These are phyloP conservation scores for Dendrobium huoshanense DNA, from an alignment of 106 monocot genomes.

Conservation along the genomic window DNA sequence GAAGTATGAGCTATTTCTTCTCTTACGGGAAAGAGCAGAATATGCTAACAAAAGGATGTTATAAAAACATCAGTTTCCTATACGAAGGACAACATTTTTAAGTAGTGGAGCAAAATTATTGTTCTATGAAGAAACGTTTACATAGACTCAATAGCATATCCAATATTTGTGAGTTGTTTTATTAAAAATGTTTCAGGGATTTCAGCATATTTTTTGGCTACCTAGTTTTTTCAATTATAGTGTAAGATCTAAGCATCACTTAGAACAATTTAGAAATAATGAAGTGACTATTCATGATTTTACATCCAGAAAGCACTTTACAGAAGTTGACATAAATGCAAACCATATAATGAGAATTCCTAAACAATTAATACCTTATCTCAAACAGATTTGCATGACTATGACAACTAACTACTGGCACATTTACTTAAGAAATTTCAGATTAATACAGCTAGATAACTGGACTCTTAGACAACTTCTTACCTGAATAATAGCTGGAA, in stretches of 20 bases:
- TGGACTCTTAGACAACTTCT: not conserved
- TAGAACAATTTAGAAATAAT: not conserved
- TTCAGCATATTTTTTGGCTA: too few relatives aligned
- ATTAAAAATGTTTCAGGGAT: too few relatives aligned
- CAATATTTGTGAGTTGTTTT: too few relatives aligned
- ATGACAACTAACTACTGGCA: not conserved
- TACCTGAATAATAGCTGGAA: slow-evolving; percentile 98
- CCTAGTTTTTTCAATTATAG: not conserved
- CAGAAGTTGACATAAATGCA: not conserved
- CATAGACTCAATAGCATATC: too few relatives aligned
- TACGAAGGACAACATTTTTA: too few relatives aligned
- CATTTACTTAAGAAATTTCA: not conserved
- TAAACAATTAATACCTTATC: not conserved
- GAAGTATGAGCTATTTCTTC: too few relatives aligned
- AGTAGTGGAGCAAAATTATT: too few relatives aligned
- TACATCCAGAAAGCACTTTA: not conserved
- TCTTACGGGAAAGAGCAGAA: too few relatives aligned
- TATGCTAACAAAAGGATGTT: too few relatives aligned
- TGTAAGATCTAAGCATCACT: not conserved
- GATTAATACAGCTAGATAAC: not conserved
- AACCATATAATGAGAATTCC: not conserved
- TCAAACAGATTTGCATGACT: not conserved
- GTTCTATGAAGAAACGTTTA: too few relatives aligned
- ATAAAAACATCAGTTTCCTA: too few relatives aligned
- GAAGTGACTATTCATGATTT: not conserved